phyloP scores from a whole-genome alignment of 1,284 basidiomycete species.

The Coriolopsis trogii region DNA sequence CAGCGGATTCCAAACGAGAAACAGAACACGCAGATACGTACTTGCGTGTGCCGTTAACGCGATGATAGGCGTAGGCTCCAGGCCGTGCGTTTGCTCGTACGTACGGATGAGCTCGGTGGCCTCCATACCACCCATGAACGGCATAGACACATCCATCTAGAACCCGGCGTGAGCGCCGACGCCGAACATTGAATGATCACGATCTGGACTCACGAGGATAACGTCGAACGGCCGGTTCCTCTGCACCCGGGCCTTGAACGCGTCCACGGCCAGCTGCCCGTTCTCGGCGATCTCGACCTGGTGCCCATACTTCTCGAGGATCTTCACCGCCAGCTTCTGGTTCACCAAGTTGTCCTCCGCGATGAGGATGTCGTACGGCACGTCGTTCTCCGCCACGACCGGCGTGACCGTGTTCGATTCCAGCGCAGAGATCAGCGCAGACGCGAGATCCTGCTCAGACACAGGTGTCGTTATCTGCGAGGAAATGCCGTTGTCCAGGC shows the following conservation, averaged over 20 bases:
- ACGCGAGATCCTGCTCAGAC: slow-evolving; percentile 86
- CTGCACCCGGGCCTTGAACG: slow-evolving; percentile 79
- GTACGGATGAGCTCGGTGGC: slow-evolving; percentile 82
- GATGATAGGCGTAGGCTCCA: slow-evolving; percentile 88
- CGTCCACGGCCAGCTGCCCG: slow-evolving; percentile 88
- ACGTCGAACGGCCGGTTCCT: slow-evolving; percentile 82
- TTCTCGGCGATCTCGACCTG: slow-evolving; percentile 98
- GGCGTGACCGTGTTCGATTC: slow-evolving; percentile 91
- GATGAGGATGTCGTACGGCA: slow-evolving; percentile 91
- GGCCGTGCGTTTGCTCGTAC: slow-evolving; percentile 78
- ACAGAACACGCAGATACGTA: slow-evolving; percentile 42
- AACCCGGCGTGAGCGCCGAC: no score
- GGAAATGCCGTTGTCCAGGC: slow-evolving; percentile 88
- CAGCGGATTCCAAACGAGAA: slow-evolving; percentile 3
- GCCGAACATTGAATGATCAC: no score
- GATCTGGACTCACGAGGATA: slow-evolving; percentile 65
- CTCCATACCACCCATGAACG: slow-evolving; percentile 94
- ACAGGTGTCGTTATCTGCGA: slow-evolving; percentile 93
- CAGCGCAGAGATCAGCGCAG: slow-evolving; percentile 92
- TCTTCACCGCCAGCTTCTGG: slow-evolving; percentile 96
- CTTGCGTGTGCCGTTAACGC: slow-evolving; percentile 93
- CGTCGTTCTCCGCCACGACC: slow-evolving; percentile 78
- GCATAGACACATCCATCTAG: slow-evolving; percentile 99
- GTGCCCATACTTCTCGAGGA: slow-evolving; percentile 96
- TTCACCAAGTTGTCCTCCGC: slow-evolving; percentile 99